Base-by-base conservation (phyloP, 1,139 yeast species). In the Tardiomyces blankii region DNA sequence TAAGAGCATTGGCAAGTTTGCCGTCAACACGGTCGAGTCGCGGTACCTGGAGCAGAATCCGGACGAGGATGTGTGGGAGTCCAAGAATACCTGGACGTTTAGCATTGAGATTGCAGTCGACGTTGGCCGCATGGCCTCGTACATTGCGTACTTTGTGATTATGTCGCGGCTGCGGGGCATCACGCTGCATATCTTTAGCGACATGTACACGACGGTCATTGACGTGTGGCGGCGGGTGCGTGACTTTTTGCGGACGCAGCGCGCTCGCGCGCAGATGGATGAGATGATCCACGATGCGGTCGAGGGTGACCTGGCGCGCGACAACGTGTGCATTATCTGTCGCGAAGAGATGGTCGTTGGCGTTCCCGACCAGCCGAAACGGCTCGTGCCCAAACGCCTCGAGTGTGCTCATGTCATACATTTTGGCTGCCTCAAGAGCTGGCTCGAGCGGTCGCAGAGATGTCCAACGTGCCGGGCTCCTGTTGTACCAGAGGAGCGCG, bases 391-490 rank as follows among this genome's bases (percentile, higher is more conserved):
- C 2, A 87, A 87, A 62, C 82, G 75, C 57, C 70, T 91, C 46
- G 72, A 70, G 1, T 91, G 99, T 68, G 83, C 85, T 18, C 99
- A 91, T 63, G 82, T 87, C 47, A 72, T 91, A 49, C 99, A 91
- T 62, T 70, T 83, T 67, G 91, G 95, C 2, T 91, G 98, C 63
- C 72, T 91, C 52, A 84, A 85, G 59, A 84, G 85, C 55, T 91
- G 99, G 99, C 70, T 91, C 54, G 95, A 86, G 58, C 73, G 95
- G 53, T 86, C 96, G 0, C 93, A 83, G 55, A 77, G 79, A 27
- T 91, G 99, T 66, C 98, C 99, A 0, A 78, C 89, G 47, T 91
- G 97, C 39, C 48, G 57, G n/a, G 54, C 50, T 41, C 45, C 55
- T 13, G 54, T 52, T 19, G 19, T 21, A 18, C 39, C 39, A 7